Evolutionary conservation across 2,329 filamentous ascomycete species (phyloP), one percentile per base, ranked within the genome.

Genomic region (Orbilia blumenaviensis): DNA sequence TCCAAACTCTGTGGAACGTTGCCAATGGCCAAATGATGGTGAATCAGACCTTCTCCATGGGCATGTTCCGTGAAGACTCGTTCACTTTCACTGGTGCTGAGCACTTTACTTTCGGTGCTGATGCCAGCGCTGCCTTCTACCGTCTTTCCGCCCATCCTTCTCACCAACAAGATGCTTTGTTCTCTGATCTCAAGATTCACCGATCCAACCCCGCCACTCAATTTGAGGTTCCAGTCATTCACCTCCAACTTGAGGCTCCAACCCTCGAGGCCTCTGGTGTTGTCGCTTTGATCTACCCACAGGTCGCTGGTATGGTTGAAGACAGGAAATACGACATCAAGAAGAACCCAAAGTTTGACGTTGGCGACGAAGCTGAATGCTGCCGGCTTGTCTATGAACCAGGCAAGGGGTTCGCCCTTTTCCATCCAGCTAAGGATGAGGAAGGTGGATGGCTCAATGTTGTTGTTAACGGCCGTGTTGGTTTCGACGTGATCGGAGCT

Each of bases 381-480:
- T 80, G 80, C 62, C 71, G 79, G 44, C 78, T 81, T 12, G 77
- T 77, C 36, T 80, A 80, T 58, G 78, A 64, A 3, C 42, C 68
- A 0, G 75, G 77, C 7, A 73, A 76, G 46, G 77, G 79, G 61
- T 81, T 80, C 50, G 79, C 79, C 34, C 77, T 80, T 14, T 79
- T 79, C 58, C 80, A 81, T 21, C 80, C 80, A 8, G 78, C 78
- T 8, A 73, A 80, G 44, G 78, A 77, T 29, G 66, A 78, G 12
- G 79, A 79, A 44, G 80, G 80, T 8, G 78, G 79, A 34, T 78
- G 77, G 52, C 80, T 81, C 62, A 71, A 78, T 8, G 74, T 81
- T 18, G 66, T 69, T 16, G 78, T 80, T 32, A 64, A 76, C 23
- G 79, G 78, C 21, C 78, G 78, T 23, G 79, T 80, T 38, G 80